Conservation (phyloP, 2,329 filamentous ascomycete species). For the Xylariomycetidae sp. region DNA sequence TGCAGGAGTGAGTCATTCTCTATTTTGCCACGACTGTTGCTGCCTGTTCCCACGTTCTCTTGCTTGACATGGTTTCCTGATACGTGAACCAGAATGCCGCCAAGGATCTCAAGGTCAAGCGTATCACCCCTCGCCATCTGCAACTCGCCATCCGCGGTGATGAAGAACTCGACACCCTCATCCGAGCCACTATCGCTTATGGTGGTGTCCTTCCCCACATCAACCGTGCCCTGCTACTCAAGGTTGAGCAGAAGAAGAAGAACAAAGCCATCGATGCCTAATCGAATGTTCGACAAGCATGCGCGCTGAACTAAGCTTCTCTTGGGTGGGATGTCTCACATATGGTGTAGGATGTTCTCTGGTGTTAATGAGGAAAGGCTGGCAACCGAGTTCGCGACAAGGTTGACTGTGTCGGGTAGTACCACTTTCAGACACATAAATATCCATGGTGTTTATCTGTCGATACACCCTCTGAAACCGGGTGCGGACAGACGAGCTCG, state of each 20-base stretch:
- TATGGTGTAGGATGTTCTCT: too few relatives aligned
- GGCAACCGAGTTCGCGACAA: too few relatives aligned
- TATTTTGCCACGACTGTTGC: slow-evolving; percentile 8
- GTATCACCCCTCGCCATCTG: slow-evolving; percentile 95
- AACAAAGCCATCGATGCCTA: slow-evolving; percentile 48
- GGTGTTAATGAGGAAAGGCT: too few relatives aligned
- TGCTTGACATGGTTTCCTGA: slow-evolving; percentile 2
- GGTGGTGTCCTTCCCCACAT: slow-evolving; percentile 98
- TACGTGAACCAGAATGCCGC: slow-evolving; percentile 68
- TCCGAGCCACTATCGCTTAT: slow-evolving; percentile 95
- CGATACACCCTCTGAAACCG: too few relatives aligned
- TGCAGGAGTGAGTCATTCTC: slow-evolving; percentile 64
- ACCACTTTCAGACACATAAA: too few relatives aligned
- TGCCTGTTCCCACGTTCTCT: slow-evolving; percentile 9
- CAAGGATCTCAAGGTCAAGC: slow-evolving; percentile 99
- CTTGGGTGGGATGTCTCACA: too few relatives aligned
- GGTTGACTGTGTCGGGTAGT: too few relatives aligned
- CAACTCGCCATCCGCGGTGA: slow-evolving; percentile 98
- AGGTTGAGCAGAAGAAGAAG: slow-evolving; percentile 98
- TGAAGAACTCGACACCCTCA: slow-evolving; percentile 95
- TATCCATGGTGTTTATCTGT: too few relatives aligned
- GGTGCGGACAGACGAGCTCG: too few relatives aligned
- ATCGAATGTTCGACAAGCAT: slow-evolving; percentile 9
- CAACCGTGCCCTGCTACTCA: slow-evolving; percentile 92
- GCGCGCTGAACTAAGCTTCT: too few relatives aligned